phyloP scores from a whole-genome alignment of 805 yeast species.

The Sugiyamaella smithiae region DNA sequence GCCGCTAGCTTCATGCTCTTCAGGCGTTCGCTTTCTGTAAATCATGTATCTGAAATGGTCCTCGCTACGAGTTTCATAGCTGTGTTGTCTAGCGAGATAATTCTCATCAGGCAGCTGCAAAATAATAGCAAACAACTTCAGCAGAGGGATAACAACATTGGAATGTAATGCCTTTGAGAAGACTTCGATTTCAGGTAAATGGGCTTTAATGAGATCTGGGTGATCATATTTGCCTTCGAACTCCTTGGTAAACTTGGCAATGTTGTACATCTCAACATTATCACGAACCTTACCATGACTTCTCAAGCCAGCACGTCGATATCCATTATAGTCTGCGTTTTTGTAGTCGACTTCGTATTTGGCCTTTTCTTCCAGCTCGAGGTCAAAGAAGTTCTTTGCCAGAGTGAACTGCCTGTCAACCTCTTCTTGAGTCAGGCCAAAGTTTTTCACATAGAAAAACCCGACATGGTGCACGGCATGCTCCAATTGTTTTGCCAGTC shows the following conservation, averaged over 20 bases:
- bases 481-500: constrained; percentile 8
- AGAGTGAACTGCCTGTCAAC: constrained; percentile 13
- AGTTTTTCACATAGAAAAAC: constrained; percentile 12
- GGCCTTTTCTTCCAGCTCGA: constrained; percentile 9
- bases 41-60: constrained; percentile 9
- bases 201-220: constrained; percentile 6
- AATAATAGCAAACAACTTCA: constrained; percentile 8
- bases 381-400: constrained; percentile 11
- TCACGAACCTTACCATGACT: not conserved
- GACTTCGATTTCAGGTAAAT: constrained; percentile 6
- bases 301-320: constrained; percentile 7
- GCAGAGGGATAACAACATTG: constrained; percentile 7
- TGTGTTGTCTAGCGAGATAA: not conserved
- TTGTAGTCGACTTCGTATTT: constrained; percentile 7
- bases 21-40: constrained; percentile 10
- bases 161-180: constrained; percentile 7
- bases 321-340: constrained; percentile 14
- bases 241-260: constrained; percentile 12
- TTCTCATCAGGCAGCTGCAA: constrained; percentile 7
- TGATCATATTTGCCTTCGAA: constrained; percentile 8
- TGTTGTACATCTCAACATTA: constrained; percentile 12
- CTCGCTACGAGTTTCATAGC: constrained; percentile 5
- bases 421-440: constrained; percentile 12
- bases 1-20: constrained; percentile 11
- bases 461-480: constrained; percentile 14